Percentiles rank a stretch among this genome's conserved stretches.
These are phyloP conservation scores for Beauveria bassiana DNA, from an alignment of 2,329 filamentous ascomycete species.

Conservation along the genomic window DNA sequence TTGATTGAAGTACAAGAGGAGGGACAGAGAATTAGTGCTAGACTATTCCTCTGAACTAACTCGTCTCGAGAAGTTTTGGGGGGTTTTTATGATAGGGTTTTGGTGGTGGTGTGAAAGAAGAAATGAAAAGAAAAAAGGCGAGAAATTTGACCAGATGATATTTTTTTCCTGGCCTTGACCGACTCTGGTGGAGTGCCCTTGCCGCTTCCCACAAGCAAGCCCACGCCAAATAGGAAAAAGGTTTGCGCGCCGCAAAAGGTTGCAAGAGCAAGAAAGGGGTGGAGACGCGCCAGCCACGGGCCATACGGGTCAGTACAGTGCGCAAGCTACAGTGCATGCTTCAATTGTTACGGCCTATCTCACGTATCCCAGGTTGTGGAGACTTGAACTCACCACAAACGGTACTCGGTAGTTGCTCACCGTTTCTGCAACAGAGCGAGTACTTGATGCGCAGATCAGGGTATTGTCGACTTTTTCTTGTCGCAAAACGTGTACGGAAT, in stretches of 20 bases:
- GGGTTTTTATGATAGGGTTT: constrained; percentile 39
- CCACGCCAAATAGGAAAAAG: constrained; percentile 4
- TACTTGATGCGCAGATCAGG: background rate
- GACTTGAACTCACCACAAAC: background rate
- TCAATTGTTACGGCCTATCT: background rate
- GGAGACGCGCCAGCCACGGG: background rate
- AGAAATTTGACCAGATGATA: constrained; percentile 30
- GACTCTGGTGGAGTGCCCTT: constrained; percentile 15
- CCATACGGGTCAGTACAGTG: background rate
- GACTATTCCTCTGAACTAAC: constrained; percentile 49
- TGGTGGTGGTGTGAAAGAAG: constrained; percentile 38
- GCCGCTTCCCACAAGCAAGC: constrained; percentile 8
- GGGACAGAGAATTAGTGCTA: constrained; percentile 55
- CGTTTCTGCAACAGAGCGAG: background rate
- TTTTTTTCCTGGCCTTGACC: constrained; percentile 25
- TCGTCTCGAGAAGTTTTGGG: constrained; percentile 35
- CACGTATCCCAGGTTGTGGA: background rate
- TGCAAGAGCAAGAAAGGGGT: constrained; percentile 13
- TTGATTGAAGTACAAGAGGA: constrained; percentile 42
- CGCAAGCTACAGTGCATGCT: background rate
- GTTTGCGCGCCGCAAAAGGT: background rate
- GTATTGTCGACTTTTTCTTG: background rate
- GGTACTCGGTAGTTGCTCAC: background rate
- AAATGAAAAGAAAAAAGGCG: constrained; percentile 25
- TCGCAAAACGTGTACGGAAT: too few species aligned